Evolutionary conservation across 148 eudicot genomes (phyloP).

Genomic region (Polygonum aviculare): DNA sequence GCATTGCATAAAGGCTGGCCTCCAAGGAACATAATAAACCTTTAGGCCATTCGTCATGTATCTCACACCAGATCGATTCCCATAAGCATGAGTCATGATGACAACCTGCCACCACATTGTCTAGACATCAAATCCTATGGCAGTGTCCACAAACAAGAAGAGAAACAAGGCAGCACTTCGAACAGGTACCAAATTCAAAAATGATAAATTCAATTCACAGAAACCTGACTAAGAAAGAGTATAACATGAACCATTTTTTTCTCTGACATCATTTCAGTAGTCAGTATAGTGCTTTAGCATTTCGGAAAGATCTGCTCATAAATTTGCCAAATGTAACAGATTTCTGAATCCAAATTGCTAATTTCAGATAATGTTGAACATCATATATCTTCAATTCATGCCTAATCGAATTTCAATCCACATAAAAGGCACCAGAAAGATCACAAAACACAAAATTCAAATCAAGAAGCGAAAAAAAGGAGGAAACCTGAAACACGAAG

Average conservation of each 20-base stretch:
- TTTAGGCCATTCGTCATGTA: slow-evolving; percentile 89
- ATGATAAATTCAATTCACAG: background rate
- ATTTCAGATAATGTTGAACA: too few species aligned
- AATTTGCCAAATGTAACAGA: background rate
- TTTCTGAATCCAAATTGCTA: background rate
- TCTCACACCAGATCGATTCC: slow-evolving; percentile 85
- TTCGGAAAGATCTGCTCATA: background rate
- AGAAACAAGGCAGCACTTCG: background rate
- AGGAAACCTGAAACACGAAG: background rate
- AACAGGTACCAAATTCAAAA: background rate
- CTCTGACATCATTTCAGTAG: background rate
- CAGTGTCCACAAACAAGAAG: slow-evolving; percentile 4
- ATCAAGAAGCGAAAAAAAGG: background rate
- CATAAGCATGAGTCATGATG: slow-evolving; percentile 95
- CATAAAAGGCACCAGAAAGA: background rate
- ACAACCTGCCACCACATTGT: slow-evolving; percentile 45
- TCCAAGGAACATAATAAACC: slow-evolving; percentile 93
- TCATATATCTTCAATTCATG: background rate
- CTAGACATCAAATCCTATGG: slow-evolving; percentile 1
- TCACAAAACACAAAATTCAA: background rate
- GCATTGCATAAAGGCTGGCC: slow-evolving; percentile 88
- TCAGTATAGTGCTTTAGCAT: background rate
- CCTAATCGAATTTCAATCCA: background rate
- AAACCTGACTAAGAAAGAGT: background rate
- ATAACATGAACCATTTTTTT: background rate